Base-by-base conservation (phyloP, 2,329 filamentous ascomycete genomes). In the Davidsoniella neocaledoniae region DNA sequence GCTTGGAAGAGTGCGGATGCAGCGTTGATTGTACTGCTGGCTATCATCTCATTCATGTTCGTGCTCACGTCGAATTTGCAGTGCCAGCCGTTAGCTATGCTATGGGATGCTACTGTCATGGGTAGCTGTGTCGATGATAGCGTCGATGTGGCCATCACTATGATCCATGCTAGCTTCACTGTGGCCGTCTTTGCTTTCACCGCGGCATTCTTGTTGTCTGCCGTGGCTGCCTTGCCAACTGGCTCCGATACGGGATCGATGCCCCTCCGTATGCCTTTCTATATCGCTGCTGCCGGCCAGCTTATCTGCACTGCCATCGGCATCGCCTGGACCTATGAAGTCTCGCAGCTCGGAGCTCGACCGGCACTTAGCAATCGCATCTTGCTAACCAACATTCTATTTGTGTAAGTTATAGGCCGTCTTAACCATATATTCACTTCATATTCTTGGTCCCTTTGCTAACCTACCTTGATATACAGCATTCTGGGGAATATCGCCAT, bases 401-500 rank as follows among this genome's bases (percentile, higher is more conserved):
- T 60, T 12, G 58, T 63, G 58, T 63, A 56, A 52, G 59, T 54
- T 4, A 21, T 42, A 14, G 4, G 5, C 19, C 12, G 14, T 9
- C 12, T 4, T 39, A 6, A 17, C 33, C 14, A 36, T 9, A 33
- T 33, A 12, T 33, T 33, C 29, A 23, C 12, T 33, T 33, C 29
- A 23, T 33, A 12, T 33, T 33, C 12, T 10, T 33, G 12, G 29
- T 5, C n/a, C 25, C 39, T 45, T 23, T 46, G 16, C 37, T 41
- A n/a, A 33, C 6, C 8, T 16, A 3, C 9, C 33, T 9, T 1
- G 29, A 33, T 33, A 12, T 33, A 8, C 41, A 63, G 61, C 5
- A 56, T 66, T 9, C 61, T 65, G 47, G 61, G 64, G 49, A 67
- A 65, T 55, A 44, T 65, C n/a, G 59, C 60, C 50, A 62, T 67